Percentiles rank a stretch among this genome's conserved stretches.
Evolutionary conservation across 441 rosid species (phyloP).

Genomic region (Viola pubescens): DNA sequence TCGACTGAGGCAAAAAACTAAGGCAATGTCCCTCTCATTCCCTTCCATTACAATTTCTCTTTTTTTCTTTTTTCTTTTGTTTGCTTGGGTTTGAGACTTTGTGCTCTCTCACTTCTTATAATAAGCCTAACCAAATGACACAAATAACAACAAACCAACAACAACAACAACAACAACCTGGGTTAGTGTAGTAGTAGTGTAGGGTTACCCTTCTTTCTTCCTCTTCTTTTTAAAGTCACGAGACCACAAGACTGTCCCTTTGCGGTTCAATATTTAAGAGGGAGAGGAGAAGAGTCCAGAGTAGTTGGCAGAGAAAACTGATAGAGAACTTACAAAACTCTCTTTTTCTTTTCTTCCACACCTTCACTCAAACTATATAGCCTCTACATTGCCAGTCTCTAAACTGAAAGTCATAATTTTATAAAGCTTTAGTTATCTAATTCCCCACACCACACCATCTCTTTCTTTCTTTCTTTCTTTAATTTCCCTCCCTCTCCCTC

Average conservation of each 20-base stretch:
- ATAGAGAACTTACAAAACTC: conserved; percentile 58
- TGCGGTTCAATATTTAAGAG: conserved; percentile 29
- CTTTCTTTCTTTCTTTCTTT: conserved; percentile 1
- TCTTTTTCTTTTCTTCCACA: conserved; percentile 21
- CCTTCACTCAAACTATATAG: conserved; percentile 43
- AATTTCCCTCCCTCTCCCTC: too few relatives aligned
- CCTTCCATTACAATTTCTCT: neutral
- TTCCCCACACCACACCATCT: conserved; percentile 1
- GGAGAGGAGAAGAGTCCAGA: conserved; percentile 32
- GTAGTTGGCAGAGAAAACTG: conserved; percentile 75
- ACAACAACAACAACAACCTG: too few relatives aligned
- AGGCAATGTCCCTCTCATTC: conserved; percentile 29
- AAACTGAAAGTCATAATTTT: conserved; percentile 49
- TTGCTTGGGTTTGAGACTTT: too few relatives aligned
- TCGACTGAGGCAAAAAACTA: neutral
- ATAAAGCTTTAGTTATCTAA: conserved; percentile 29
- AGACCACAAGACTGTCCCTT: conserved; percentile 31
- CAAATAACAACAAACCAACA: neutral
- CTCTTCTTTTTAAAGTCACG: conserved; percentile 47
- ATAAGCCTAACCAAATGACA: conserved; percentile 26
- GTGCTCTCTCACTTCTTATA: too few relatives aligned
- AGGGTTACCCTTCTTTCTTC: conserved; percentile 8
- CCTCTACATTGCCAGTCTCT: conserved; percentile 53
- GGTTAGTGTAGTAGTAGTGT: too few relatives aligned
- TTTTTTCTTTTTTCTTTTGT: too few relatives aligned